phyloP scores from a whole-genome alignment of 495 filamentous ascomycete species.

The Aspergillus mulundensis region DNA sequence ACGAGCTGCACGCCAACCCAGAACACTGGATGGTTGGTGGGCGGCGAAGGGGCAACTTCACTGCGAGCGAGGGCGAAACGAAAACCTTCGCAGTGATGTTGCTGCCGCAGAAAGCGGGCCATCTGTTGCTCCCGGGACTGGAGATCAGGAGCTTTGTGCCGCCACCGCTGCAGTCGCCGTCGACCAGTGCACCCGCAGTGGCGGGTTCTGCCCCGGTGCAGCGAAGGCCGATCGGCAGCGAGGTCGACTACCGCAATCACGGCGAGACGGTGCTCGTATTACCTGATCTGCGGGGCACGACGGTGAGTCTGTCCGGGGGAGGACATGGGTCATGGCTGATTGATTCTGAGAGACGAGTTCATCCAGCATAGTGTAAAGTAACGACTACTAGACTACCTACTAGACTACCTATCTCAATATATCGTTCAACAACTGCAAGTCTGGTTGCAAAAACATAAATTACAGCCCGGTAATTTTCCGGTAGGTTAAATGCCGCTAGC shows the following conservation, averaged over 20 bases:
- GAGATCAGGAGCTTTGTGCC: slow-evolving; percentile 60
- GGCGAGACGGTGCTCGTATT: slow-evolving; percentile 75
- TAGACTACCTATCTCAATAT: neutral
- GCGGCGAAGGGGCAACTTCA: slow-evolving; percentile 71
- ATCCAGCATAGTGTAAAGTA: neutral
- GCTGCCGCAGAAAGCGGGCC: slow-evolving; percentile 73
- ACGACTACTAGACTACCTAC: neutral
- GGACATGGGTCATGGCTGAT: slow-evolving; percentile 62
- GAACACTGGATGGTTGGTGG: slow-evolving; percentile 87
- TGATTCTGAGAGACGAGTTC: slow-evolving; percentile 44
- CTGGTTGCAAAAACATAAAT: neutral
- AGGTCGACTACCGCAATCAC: slow-evolving; percentile 74
- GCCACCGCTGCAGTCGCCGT: slow-evolving; percentile 15
- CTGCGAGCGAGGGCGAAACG: slow-evolving; percentile 48
- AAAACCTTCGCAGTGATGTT: slow-evolving; percentile 60
- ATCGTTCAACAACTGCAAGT: neutral
- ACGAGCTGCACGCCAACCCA: slow-evolving; percentile 70
- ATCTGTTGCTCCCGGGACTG: slow-evolving; percentile 68
- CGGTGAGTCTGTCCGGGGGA: slow-evolving; percentile 60
- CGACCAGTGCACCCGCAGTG: slow-evolving; percentile 6
- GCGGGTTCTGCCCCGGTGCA: slow-evolving; percentile 14
- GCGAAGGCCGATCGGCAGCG: slow-evolving; percentile 52
- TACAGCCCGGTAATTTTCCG: slow-evolving; percentile 3
- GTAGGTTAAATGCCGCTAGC: neutral
- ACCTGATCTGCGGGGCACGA: slow-evolving; percentile 67